These are phyloP conservation scores for Inonotus hispidus DNA, from an alignment of 1,284 basidiomycete species.

Conservation along the genomic window DNA sequence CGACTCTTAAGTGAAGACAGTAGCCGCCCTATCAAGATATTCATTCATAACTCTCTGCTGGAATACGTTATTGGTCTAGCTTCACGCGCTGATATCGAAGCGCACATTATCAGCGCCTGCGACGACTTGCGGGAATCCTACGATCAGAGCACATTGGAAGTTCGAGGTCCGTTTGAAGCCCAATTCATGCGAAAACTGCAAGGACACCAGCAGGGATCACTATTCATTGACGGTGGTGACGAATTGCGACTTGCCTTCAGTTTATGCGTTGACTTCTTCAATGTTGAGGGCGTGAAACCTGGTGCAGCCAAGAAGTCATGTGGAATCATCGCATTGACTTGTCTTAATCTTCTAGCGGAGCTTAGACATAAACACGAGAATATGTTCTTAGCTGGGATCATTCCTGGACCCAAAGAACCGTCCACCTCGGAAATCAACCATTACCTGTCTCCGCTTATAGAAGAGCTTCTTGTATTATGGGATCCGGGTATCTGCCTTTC, in stretches of 20 bases:
- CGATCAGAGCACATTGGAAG: no score
- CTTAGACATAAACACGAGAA: conserved; percentile 26
- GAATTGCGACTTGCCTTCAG: conserved; percentile 21
- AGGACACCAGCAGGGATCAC: no score
- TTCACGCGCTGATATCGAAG: no score
- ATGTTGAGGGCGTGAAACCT: conserved; percentile 29
- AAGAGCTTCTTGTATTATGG: conserved; percentile 29
- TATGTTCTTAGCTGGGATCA: conserved; percentile 25
- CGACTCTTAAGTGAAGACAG: no score
- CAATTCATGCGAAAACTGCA: no score
- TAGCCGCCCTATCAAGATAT: no score
- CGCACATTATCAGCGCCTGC: no score
- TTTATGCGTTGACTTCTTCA: conserved; percentile 36
- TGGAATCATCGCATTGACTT: conserved; percentile 30
- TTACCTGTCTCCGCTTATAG: conserved; percentile 27
- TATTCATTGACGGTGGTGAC: no score
- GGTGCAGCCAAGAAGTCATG: conserved; percentile 29
- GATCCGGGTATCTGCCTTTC: conserved; percentile 25
- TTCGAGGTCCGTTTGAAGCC: no score
- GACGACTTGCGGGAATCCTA: no score
- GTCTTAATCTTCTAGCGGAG: conserved; percentile 28
- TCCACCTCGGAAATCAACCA: conserved; percentile 26
- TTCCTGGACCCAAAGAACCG: conserved; percentile 27
- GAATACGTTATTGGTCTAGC: no score
- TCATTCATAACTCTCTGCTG: no score